Percentiles rank a stretch among this genome's conserved stretches.
phyloP scores from a whole-genome alignment of 441 rosid species.

The Brassica hybrid region DNA sequence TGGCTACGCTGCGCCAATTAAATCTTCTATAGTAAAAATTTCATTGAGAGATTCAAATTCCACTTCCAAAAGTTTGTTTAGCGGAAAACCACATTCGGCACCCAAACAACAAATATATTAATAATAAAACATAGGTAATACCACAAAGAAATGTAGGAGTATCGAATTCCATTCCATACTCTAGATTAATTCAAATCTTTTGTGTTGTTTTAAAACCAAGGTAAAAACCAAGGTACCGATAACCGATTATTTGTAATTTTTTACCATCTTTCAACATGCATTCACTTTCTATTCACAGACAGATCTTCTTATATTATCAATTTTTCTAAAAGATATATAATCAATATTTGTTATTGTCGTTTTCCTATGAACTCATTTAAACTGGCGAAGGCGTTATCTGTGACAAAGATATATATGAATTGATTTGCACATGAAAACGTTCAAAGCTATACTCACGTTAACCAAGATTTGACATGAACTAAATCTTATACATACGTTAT shows the following conservation, averaged over 20 bases:
- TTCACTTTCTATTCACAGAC: neutral
- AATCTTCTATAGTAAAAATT: neutral
- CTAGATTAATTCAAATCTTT: slow-evolving; percentile 12
- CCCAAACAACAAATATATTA: slow-evolving; percentile 11
- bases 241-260: neutral
- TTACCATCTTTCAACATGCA: slow-evolving; percentile 8
- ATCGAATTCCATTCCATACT: slow-evolving; percentile 29
- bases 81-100: slow-evolving; percentile 36
- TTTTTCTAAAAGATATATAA: neutral
- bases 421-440: neutral
- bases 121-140: slow-evolving; percentile 4
- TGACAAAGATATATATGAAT: neutral
- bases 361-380: neutral
- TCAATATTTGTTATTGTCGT: neutral
- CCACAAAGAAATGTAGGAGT: slow-evolving; percentile 28
- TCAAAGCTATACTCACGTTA: neutral
- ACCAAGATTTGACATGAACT: neutral
- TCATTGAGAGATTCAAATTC: slow-evolving; percentile 27
- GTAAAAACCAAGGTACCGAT: slow-evolving; percentile 1
- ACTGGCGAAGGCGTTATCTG: neutral
- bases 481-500: neutral
- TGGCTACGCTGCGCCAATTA: slow-evolving; percentile 29
- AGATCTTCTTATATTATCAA: neutral
- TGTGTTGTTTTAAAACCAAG: neutral
- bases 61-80: slow-evolving; percentile 32